A percentile compares a stretch with the other conserved stretches of the same genome.
These are phyloP conservation scores for Fusarium illudens DNA, from an alignment of 2,329 filamentous ascomycete species.

Conservation along the genomic window DNA sequence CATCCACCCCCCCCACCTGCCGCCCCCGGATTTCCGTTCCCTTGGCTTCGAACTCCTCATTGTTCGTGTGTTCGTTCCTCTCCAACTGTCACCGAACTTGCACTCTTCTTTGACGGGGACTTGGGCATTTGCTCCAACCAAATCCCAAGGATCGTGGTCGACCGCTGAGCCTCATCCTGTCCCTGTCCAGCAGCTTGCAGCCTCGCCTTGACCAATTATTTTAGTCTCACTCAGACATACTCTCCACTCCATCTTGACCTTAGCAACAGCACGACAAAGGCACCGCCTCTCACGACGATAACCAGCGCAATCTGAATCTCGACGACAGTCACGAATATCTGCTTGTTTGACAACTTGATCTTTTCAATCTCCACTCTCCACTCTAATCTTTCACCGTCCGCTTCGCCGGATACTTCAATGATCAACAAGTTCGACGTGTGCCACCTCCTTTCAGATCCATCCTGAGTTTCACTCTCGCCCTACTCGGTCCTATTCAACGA, in stretches of 20 bases:
- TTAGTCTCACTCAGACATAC: slow-evolving; percentile 8
- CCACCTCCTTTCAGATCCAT: slow-evolving; percentile 5
- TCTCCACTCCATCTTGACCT: slow-evolving; percentile 24
- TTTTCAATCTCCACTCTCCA: slow-evolving; percentile 31
- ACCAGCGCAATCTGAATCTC: slow-evolving; percentile 1
- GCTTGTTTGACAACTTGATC: slow-evolving; percentile 15
- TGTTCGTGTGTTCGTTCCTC: slow-evolving; percentile 17
- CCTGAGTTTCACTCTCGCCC: slow-evolving; percentile 3
- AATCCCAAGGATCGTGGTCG: slow-evolving; percentile 33
- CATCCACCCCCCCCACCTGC: slow-evolving; percentile 45
- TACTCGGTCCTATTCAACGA: slow-evolving; percentile 8
- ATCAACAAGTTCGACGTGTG: slow-evolving; percentile 15
- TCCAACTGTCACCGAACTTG: slow-evolving; percentile 25
- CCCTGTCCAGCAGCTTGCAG: slow-evolving; percentile 12
- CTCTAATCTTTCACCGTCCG: slow-evolving; percentile 22
- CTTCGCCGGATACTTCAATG: slow-evolving; percentile 29
- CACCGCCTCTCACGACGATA: slow-evolving; percentile 7
- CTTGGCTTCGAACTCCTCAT: slow-evolving; percentile 41
- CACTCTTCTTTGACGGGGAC: slow-evolving; percentile 21
- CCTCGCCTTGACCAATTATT: slow-evolving; percentile 17
- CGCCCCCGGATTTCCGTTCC: slow-evolving; percentile 44
- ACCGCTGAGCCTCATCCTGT: slow-evolving; percentile 34
- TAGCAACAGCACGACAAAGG: slow-evolving; percentile 21
- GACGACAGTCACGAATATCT: slow-evolving; percentile 16
- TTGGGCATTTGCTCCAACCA: slow-evolving; percentile 30